These are phyloP conservation scores for Trametes maxima DNA, from an alignment of 768 basidiomycete genomes.

Conservation along the genomic window DNA sequence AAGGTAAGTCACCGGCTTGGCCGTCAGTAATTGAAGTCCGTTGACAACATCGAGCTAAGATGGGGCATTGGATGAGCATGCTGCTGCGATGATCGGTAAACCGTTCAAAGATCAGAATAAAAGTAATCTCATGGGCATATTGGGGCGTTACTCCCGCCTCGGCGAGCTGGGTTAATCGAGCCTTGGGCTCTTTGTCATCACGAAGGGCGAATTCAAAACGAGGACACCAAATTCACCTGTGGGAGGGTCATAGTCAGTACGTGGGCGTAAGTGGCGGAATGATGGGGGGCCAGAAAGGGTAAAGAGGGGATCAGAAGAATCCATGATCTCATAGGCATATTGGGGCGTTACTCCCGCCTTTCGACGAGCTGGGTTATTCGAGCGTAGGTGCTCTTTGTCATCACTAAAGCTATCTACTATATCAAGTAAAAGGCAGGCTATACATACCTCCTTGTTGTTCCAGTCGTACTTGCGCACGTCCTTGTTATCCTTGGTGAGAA, in stretches of 20 bases:
- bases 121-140: slow-evolving; percentile 65
- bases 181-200: slow-evolving; percentile 82
- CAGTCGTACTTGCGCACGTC: slow-evolving; percentile 94
- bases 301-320: slow-evolving; percentile 26
- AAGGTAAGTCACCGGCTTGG: slow-evolving; percentile 96
- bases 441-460: slow-evolving; percentile 92
- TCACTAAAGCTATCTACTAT: slow-evolving; percentile 28
- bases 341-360: slow-evolving; percentile 47
- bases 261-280: background rate
- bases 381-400: slow-evolving; percentile 52
- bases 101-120: slow-evolving; percentile 27
- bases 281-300: slow-evolving; percentile 33
- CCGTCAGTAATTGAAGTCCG: slow-evolving; percentile 85
- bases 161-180: slow-evolving; percentile 95
- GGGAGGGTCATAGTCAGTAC: slow-evolving; percentile 18
- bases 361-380: slow-evolving; percentile 61
- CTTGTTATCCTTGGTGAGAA: slow-evolving; percentile 76
- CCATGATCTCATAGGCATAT: slow-evolving; percentile 39
- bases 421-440: background rate
- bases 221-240: slow-evolving; percentile 28
- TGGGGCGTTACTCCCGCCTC: slow-evolving; percentile 94
- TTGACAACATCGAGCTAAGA: slow-evolving; percentile 88
- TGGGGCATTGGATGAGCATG: background rate
- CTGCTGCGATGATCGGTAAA: too few species aligned
- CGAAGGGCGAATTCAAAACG: background rate